Base-by-base conservation (phyloP, 495 filamentous ascomycete genomes). In the Trichoderma reesei region DNA sequence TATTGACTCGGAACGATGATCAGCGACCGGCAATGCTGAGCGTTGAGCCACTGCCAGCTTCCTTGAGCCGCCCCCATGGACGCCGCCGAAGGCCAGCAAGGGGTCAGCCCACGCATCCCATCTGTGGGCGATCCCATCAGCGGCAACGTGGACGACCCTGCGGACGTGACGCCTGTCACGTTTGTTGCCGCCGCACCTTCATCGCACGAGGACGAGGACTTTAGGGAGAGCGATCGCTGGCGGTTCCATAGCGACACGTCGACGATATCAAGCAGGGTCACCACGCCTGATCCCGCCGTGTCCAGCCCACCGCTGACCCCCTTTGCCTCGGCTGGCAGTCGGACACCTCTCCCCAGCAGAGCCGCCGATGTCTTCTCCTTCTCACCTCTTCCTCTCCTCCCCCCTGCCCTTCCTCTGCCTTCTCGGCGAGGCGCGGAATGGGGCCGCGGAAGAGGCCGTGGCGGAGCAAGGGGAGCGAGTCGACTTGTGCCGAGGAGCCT, bases 181-280 rank as follows among this genome's bases (percentile, higher is more conserved):
- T 56, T 34, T n/a, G 51, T 26, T 34, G 51, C 51, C 51, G 51
- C 51, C 3, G 51, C 51, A 11, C 26, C 26, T 26, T 56, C 51
- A n/a, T 56, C 51, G 11, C 51, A 56, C 51, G 51, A 56, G 18
- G 51, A 56, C 31, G 51, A 56, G 51, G 51, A 56, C 31, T 16
- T 56, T 14, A 56, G 34, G 16, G 51, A 56, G 51, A 36, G 51
- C 51, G 51, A 33, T 56, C 20, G 51, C 20, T 56, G 51, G 51
- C 33, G 26, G 14, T 26, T 56, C 20, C 51, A 56, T 36, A 56
- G 51, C 51, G 51, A 56, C 26, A 56, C 51, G 51, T 56, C 51
- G 31, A 56, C 51, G 26, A 34, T 56, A 34, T 56, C 51, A 11
- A 56, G 51, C 51, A 56, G 51, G 51, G 51, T 56, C 51, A 56